Evolutionary conservation across 257 asterid species (phyloP).

Genomic region (Buddleja alternifolia): DNA sequence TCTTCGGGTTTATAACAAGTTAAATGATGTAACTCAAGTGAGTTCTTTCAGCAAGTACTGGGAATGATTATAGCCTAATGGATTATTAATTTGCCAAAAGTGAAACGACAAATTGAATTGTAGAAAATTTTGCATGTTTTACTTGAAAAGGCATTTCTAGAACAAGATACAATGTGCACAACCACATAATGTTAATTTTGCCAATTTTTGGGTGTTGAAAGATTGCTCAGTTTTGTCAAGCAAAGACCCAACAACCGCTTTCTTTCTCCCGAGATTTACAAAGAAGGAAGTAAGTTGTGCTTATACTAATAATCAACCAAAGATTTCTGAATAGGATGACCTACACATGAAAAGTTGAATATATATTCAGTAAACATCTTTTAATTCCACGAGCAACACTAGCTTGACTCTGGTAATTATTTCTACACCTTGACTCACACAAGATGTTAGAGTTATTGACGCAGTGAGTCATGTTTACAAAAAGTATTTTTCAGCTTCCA

Average conservation of each 20-base stretch:
- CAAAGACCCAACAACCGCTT: not conserved
- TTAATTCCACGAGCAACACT: too few relatives aligned
- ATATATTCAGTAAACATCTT: not conserved
- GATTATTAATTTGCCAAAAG: not conserved
- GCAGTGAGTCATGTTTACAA: too few relatives aligned
- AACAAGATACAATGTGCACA: too few relatives aligned
- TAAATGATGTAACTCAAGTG: not conserved
- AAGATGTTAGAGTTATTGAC: too few relatives aligned
- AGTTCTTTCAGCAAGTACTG: constrained; percentile 15
- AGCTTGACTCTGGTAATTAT: constrained; percentile 5
- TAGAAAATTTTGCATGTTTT: not conserved
- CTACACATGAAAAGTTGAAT: not conserved
- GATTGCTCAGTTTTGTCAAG: too few relatives aligned
- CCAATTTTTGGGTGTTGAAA: too few relatives aligned
- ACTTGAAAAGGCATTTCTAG: too few relatives aligned
- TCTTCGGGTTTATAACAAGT: not conserved
- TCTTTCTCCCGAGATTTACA: not conserved
- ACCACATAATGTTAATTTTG: too few relatives aligned
- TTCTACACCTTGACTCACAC: not conserved
- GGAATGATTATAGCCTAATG: not conserved
- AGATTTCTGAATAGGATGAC: not conserved
- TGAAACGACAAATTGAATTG: not conserved
- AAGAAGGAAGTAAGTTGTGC: not conserved
- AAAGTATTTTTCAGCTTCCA: too few relatives aligned
- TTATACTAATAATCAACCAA: not conserved